phyloP scores from a whole-genome alignment of 192 early-diverging fungal genomes.

The Rhizophlyctis rosea region DNA sequence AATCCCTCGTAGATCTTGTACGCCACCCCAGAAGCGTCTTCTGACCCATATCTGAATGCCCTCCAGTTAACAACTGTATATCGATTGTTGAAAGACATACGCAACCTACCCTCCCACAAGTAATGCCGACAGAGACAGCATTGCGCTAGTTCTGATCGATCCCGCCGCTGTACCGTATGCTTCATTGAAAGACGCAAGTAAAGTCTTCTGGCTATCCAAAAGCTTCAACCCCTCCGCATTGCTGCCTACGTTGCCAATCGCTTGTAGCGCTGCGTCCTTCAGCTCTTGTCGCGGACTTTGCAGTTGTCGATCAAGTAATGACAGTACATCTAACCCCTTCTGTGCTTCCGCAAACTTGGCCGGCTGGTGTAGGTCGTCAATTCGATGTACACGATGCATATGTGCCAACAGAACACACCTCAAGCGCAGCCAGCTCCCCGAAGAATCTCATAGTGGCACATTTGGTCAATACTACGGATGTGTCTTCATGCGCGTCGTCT shows the following conservation, averaged over 20 bases:
- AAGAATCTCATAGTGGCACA: slow-evolving; percentile 48
- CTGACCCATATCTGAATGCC: no score
- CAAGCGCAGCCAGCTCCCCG: slow-evolving; percentile 26
- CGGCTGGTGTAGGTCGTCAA: no score
- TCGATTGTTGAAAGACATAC: not conserved
- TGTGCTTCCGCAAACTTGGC: not conserved
- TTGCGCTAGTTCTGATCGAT: not conserved
- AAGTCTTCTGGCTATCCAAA: not conserved
- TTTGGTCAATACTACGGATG: slow-evolving; percentile 28
- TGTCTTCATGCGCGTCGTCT: slow-evolving; percentile 22
- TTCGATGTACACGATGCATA: not conserved
- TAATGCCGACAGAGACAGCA: not conserved
- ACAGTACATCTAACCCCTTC: not conserved
- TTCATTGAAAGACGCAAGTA: not conserved
- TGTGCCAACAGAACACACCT: slow-evolving; percentile 21
- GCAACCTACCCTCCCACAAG: not conserved
- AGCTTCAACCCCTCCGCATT: not conserved
- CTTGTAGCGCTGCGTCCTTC: not conserved
- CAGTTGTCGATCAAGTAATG: not conserved
- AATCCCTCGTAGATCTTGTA: no score
- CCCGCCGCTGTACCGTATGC: not conserved
- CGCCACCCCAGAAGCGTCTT: no score
- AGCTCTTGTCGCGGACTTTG: not conserved
- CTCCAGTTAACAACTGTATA: no score
- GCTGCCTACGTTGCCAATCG: not conserved